Base-by-base conservation (phyloP, 805 yeast species). In the Metschnikowia gruessii region DNA sequence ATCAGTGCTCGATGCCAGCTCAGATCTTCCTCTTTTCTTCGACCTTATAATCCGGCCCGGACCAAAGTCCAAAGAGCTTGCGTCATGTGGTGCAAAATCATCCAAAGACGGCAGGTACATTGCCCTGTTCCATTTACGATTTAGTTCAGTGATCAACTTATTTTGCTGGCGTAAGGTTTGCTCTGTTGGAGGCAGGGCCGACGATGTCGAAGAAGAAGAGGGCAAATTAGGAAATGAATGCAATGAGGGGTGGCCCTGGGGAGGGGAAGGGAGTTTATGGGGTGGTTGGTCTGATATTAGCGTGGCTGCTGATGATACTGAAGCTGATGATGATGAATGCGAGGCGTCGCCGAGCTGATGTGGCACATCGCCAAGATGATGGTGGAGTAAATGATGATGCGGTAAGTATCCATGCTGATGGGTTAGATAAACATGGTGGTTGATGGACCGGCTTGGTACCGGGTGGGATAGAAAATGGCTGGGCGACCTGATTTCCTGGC, bases 81-180 rank as follows among this genome's bases (percentile, higher is more conserved):
- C 36, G 6, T 45, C 48, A 29, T 38, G 52, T 10, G 15, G 41
- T 4, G 33, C 40, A 39, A 19, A 39, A 16, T 40, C 43, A 12
- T 45, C 48, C 24, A 45, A n/a, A 12, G 40, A 15, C 13, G 48
- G 44, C 48, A 29, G 43, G 26, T 36, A 45, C 49, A 57, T 48
- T 3, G 69, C 50, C 43, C 66, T 65, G 53, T 68, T 72, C 76
- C 76, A 72, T 46, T 66, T 69, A 40, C 64, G 62, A 50, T 72
- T 72, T 26, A 70, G 56, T 51, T 68, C 58, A 19, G 59, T 56
- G 16, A 72, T 62, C 37, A 69, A 57, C 45, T 62, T 61, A 50
- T 65, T 67, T 45, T 69, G 74, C 34, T 61, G 64, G 9, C 49
- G 55, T 18, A 65, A 48, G 9, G 66, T 54, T 22, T 37, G 45